Evolutionary conservation across 192 early-diverging fungal genomes (phyloP).

Genomic region (Coemansia sp.): DNA sequence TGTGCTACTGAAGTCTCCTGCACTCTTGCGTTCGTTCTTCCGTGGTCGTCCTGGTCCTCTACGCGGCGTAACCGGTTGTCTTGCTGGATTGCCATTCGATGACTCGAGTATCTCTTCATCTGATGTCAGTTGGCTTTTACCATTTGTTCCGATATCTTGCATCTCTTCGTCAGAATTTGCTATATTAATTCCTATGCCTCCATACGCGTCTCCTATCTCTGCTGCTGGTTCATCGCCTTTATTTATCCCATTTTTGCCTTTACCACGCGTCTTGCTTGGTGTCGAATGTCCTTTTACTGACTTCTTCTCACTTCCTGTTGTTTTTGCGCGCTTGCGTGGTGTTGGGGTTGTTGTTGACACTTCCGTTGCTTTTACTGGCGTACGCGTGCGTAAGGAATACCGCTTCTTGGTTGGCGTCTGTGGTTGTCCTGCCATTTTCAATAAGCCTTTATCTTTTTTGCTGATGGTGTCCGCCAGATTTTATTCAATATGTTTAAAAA

Average conservation of each 20-base stretch:
- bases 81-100: too few relatives aligned
- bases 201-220: constrained; percentile 6
- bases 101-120: too few relatives aligned
- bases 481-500: too few relatives aligned
- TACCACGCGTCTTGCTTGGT: not conserved
- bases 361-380: constrained; percentile 19
- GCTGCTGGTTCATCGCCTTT: constrained; percentile 2
- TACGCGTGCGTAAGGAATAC: constrained; percentile 41
- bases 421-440: constrained; percentile 15
- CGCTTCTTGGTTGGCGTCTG: constrained; percentile 19
- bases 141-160: too few relatives aligned
- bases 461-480: too few relatives aligned
- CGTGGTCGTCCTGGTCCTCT: constrained; percentile 32
- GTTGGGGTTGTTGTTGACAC: constrained; percentile 5
- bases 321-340: constrained; percentile 28
- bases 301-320: constrained; percentile 3
- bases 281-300: not conserved
- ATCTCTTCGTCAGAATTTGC: too few relatives aligned
- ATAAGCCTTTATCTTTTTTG: too few relatives aligned
- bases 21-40: constrained; percentile 7
- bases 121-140: too few relatives aligned
- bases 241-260: not conserved
- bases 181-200: too few relatives aligned
- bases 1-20: not conserved
- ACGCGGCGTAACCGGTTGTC: not conserved